These are phyloP conservation scores for Hortaea sp. DNA, from an alignment of 2,329 filamentous ascomycete species.

Conservation along the genomic window DNA sequence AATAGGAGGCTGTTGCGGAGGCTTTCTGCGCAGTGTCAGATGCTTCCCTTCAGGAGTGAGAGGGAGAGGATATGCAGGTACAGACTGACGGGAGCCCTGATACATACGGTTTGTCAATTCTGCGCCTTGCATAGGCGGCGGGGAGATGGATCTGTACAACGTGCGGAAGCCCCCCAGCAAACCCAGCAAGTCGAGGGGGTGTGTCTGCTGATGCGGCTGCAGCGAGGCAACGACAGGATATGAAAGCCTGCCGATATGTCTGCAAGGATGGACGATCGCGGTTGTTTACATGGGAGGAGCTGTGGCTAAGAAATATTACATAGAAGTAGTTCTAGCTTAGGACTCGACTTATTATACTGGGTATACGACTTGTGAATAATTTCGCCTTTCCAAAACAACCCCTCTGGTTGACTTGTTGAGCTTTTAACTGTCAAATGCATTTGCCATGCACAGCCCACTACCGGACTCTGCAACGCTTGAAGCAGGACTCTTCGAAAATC, in stretches of 20 bases:
- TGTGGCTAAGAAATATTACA: not conserved
- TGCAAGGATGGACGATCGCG: not conserved
- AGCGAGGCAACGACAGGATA: not conserved
- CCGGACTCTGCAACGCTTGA: constrained; percentile 24
- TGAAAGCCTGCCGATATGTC: not conserved
- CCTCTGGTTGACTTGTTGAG: not conserved
- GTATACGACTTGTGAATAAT: not conserved
- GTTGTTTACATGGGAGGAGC: not conserved
- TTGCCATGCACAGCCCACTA: constrained; percentile 17
- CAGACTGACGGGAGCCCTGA: too few relatives aligned
- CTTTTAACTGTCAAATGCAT: not conserved
- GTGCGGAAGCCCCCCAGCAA: not conserved
- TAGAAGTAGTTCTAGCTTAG: not conserved
- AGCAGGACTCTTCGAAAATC: constrained; percentile 24
- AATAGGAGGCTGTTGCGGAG: too few relatives aligned
- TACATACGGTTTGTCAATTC: too few relatives aligned
- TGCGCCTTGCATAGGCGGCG: too few relatives aligned
- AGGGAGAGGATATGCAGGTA: too few relatives aligned
- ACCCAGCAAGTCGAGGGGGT: not conserved
- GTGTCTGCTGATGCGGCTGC: not conserved
- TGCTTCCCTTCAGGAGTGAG: too few relatives aligned
- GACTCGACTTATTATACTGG: not conserved
- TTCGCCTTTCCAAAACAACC: not conserved
- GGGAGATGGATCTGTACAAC: not conserved
- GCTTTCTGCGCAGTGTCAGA: too few relatives aligned